phyloP scores from a whole-genome alignment of 2,329 filamentous ascomycete species.

The Rhinocladiella similis region DNA sequence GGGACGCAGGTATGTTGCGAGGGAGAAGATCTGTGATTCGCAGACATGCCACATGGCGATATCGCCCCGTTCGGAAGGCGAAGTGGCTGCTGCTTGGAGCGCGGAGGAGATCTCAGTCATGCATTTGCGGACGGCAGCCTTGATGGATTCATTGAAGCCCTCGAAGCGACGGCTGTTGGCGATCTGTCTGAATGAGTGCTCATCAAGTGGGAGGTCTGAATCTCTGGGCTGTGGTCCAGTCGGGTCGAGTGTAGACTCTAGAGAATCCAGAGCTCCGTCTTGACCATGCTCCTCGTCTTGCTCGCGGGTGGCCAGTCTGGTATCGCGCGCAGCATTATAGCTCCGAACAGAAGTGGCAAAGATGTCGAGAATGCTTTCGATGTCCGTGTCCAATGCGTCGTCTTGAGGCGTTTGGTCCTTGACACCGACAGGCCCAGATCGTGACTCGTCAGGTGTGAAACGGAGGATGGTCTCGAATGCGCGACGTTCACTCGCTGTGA shows the following conservation, averaged over 20 bases:
- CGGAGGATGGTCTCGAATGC: constrained; percentile 25
- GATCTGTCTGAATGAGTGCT: constrained; percentile 1
- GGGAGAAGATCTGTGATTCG: constrained; percentile 22
- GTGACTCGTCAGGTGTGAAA: constrained; percentile 8
- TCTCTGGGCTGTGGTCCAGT: neutral
- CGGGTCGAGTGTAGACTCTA: neutral
- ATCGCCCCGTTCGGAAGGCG: constrained; percentile 18
- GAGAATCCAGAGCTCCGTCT: neutral
- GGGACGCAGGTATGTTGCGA: constrained; percentile 12
- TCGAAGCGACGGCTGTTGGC: neutral
- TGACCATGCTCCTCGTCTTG: neutral
- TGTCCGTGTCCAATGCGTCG: constrained; percentile 11
- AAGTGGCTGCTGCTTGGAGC: constrained; percentile 12
- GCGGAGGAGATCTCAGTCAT: constrained; percentile 11
- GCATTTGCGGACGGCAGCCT: constrained; percentile 6
- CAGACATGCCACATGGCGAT: constrained; percentile 23
- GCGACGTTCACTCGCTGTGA: constrained; percentile 23
- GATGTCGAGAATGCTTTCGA: constrained; percentile 20
- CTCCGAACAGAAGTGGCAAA: constrained; percentile 12
- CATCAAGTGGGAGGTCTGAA: neutral
- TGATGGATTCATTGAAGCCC: constrained; percentile 1
- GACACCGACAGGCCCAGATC: constrained; percentile 4
- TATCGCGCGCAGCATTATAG: constrained; percentile 1
- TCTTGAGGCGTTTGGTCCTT: neutral
- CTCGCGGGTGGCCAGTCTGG: neutral